Evolutionary conservation across 2,329 filamentous ascomycete species (phyloP), one percentile per base, ranked within the genome.

Genomic region (Scedosporium boydii): DNA sequence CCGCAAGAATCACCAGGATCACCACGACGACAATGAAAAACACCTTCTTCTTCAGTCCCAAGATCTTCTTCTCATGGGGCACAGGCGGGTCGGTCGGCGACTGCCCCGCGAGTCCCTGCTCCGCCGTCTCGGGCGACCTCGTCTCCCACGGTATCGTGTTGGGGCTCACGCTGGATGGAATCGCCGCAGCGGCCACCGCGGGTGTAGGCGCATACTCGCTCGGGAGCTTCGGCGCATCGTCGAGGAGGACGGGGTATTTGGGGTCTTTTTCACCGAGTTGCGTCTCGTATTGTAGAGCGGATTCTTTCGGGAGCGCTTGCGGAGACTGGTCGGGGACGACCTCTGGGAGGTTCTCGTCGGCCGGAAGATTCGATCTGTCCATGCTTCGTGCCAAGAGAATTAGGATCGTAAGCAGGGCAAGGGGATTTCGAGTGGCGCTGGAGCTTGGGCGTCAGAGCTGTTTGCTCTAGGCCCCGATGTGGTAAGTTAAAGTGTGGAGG

Each of bases 11-110:
- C 9, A 65, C 41, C 6, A 67, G 16, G 5, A 64, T 59, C 5
- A 66, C 44, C 3, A 60, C 56, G 2, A 66, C 21, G 21, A 67
- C 10, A 23, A 67, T 63, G 29, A 63, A 65, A n/a, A 66, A 66
- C 7, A 44, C 44, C 57, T 63, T 66, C 44, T 62, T 60, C 38
- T 57, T 63, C 26, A 67, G 6, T 9, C 66, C 66, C 16, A 59
- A 55, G 23, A 67, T 63, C 38, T 44, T 64, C 27, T 42, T 44
- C 55, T 62, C 62, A n/a, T 59, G 23, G 7, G 23, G 7, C 10
- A 3, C 38, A 9, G 42, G 58, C 3, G 18, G 34, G 1, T 51
- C 59, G 23, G 51, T 55, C 2, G 51, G 51, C 12, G 18, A 14
- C 51, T 23, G n/a, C 9, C 34, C 34, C 51, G 51, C n/a, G 12